Evolutionary conservation across 495 filamentous ascomycete genomes (phyloP), one percentile per base, ranked within the genome.

Genomic region (Penicillium canariense): DNA sequence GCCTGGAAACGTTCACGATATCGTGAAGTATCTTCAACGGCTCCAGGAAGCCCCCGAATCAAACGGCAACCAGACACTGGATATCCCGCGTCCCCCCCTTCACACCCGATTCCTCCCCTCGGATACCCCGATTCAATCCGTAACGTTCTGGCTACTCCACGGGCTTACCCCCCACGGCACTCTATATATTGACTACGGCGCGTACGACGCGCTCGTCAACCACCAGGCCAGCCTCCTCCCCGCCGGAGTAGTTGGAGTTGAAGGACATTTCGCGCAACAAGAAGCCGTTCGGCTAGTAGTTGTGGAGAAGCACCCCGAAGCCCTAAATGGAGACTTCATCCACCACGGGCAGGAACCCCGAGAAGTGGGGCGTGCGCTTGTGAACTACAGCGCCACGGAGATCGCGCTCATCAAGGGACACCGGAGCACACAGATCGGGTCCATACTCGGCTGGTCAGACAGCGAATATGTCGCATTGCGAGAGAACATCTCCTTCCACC

Each of bases 81-180:
- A 53, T 23, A 8, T 56, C 4, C 60, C 60, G 1, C 28, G 27
- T 44, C 40, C 79, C 12, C 92, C 92, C 1, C 77, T 96, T 0
- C 94, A 98, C 60, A 98, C 94, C 12, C 85, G 94, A 49, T 98
- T 98, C 72, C 80, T 96, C 14, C 90, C 91, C 4, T 90, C 89
- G n/a, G 78, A 83, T 1, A 82, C 88, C 22, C 90, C 93, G 0
- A 91, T 98, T 23, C 85, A 90, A 35, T 94, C 96, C 60, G 87
- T 91, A 42, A 89, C 91, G 60, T 97, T 98, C 79, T 97, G 95
- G 94, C 84, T 98, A 44, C 84, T 97, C 0, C 88, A 98, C 64
- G 94, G 94, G 23, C 82, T 97, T n/a, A 85, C 87, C 4, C 89
- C 95, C 3, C 90, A 94, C 58, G 94, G 94, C 1, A 96, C 87